Evolutionary conservation across 139 green algal species (phyloP).

Genomic region (Nannochloris sp.): DNA sequence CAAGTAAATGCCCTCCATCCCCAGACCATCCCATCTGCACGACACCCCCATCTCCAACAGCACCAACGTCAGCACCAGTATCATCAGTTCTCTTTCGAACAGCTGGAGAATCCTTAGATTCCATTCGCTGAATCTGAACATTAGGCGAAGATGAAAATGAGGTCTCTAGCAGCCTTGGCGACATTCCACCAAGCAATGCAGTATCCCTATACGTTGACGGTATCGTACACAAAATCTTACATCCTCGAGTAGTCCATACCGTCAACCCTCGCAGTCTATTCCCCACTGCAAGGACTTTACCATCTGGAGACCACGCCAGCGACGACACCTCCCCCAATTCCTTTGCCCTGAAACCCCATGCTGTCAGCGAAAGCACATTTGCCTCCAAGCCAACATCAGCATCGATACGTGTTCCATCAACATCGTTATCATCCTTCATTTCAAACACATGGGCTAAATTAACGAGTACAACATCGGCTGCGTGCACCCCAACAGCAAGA

Average conservation of each 20-base stretch:
- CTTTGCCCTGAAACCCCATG: conserved; percentile 50
- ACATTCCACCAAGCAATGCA: background rate
- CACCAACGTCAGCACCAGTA: too few relatives aligned
- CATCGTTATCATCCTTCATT: too few relatives aligned
- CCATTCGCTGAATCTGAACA: too few relatives aligned
- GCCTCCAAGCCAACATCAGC: background rate
- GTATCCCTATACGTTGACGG: conserved; percentile 30
- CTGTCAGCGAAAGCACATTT: conserved; percentile 45
- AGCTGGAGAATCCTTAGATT: too few relatives aligned
- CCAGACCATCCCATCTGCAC: background rate
- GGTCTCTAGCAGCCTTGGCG: too few relatives aligned
- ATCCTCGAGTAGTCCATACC: conserved; percentile 69
- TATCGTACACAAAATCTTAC: conserved; percentile 68
- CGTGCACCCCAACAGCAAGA: too few relatives aligned
- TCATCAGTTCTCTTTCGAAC: too few relatives aligned
- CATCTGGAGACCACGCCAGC: conserved; percentile 65
- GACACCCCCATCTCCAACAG: background rate
- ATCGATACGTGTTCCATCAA: too few relatives aligned
- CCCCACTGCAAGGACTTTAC: conserved; percentile 47
- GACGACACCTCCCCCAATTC: conserved; percentile 35
- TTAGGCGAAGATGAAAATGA: too few relatives aligned
- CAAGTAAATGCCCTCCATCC: background rate
- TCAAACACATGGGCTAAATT: too few relatives aligned
- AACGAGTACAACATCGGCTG: too few relatives aligned
- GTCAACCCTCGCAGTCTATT: conserved; percentile 54